A percentile compares a stretch with the other conserved stretches of the same genome.
These are phyloP conservation scores for Dioscorea alata DNA, from an alignment of 106 monocot species.

Conservation along the genomic window DNA sequence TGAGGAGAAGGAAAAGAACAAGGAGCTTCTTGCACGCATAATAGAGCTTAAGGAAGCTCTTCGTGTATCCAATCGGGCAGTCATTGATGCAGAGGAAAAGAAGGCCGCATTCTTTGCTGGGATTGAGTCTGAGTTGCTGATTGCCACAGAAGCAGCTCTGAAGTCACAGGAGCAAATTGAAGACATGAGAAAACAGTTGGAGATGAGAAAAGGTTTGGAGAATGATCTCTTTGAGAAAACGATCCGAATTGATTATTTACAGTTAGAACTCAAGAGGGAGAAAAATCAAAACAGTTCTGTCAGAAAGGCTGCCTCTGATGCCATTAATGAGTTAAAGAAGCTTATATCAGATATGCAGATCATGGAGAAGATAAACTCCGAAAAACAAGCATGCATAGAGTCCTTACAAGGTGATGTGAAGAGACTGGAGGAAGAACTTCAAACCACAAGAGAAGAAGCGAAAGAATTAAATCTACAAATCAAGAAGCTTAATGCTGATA, in stretches of 20 bases:
- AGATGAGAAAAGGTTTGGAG: slow-evolving; percentile 9
- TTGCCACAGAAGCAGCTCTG: slow-evolving; percentile 9
- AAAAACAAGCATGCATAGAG: not conserved
- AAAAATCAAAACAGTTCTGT: slow-evolving; percentile 6
- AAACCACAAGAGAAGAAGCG: slow-evolving; percentile 9
- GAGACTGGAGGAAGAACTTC: slow-evolving; percentile 19
- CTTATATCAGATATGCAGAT: slow-evolving; percentile 10
- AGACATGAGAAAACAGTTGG: not conserved
- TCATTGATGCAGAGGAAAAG: slow-evolving; percentile 14
- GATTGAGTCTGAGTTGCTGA: slow-evolving; percentile 14
- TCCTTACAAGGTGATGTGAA: slow-evolving; percentile 4
- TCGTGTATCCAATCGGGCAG: slow-evolving; percentile 10
- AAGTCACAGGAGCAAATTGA: slow-evolving; percentile 3
- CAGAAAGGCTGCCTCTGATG: not conserved
- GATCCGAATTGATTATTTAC: slow-evolving; percentile 19
- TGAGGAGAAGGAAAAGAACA: slow-evolving; percentile 15
- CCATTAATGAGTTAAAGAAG: not conserved
- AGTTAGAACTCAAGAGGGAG: slow-evolving; percentile 24
- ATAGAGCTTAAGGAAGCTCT: slow-evolving; percentile 1
- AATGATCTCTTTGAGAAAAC: slow-evolving; percentile 10
- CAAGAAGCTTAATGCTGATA: slow-evolving; percentile 7
- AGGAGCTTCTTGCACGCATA: slow-evolving; percentile 1
- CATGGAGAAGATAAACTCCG: slow-evolving; percentile 5
- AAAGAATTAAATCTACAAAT: slow-evolving; percentile 3
- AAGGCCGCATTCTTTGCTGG: slow-evolving; percentile 11